Evolutionary conservation across 1,139 yeast genomes (phyloP), one percentile per base, ranked within the genome.

Genomic region (Debaryomycetaceae sp.): DNA sequence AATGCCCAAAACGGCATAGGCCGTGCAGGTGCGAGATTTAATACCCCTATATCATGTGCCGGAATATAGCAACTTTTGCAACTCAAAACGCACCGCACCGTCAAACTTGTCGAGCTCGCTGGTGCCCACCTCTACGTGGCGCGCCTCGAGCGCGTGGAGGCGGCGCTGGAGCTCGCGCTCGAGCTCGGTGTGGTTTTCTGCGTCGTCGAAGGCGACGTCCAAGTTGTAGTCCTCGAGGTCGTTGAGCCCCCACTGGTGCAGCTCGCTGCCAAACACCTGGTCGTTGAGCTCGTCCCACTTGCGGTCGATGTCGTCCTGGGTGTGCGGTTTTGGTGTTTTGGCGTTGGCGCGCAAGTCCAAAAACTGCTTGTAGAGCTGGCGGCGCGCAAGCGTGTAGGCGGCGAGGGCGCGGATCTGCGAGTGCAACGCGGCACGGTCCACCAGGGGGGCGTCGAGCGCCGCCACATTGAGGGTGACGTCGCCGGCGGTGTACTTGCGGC

Each of bases 141-240:
- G 27, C 2, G 29, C 23, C 12, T 51, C 46, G 12, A 55, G 25
- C 18, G 41, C 37, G 20, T 40, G 35, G 9, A 56, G 26, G 22
- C 45, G 41, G 18, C 30, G 32, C 14, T 45, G 40, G 18, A 56
- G 40, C 24, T 46, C 46, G 14, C 25, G 16, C 14, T 33, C 36
- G 4, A 29, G n/a, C 12, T 36, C 38, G 11, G 31, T 34, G 16
- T 55, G 65, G 4, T 49, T 51, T 33, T 56, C 64, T 12, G 55
- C 64, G 10, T 53, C 52, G 4, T 51, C 53, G 44, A 43, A 11
- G 53, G 56, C 29, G 56, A 39, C 16, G 50, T 42, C 20, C 35
- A 60, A 43, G 41, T 76, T 77, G 39, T 78, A 57, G 37, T 80
- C 88, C 22, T 70, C 66, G 25, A 80, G 42, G 38, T 82, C 89